Base-by-base conservation (phyloP, 768 basidiomycete species). In the Suillus tomentosus region DNA sequence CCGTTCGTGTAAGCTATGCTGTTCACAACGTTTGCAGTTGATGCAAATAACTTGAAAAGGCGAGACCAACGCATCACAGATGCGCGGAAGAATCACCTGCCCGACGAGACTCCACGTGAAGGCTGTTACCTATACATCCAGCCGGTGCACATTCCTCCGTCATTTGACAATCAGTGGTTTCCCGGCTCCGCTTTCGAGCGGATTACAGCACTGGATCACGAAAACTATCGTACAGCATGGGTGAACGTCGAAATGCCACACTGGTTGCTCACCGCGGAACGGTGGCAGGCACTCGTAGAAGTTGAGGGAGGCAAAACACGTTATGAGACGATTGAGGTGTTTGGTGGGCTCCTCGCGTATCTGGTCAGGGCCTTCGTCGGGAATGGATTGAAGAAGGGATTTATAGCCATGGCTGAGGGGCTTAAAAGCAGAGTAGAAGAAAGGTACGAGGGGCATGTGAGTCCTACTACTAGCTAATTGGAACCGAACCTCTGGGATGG, bases 271-370 rank as follows among this genome's bases (percentile, higher is more conserved):
- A 63, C 66, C 36, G 75, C 84, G 3, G 84, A 85, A 64, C 80
- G 90, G 17, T 91, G 88, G 89, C 90, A 92, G 73, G 78, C 78
- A 63, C 71, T 92, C 60, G 72, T 71, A 36, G 76, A 72, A 50
- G 82, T 77, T 37, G 77, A 81, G 10, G 76, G 73, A 40, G 83
- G 79, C 47, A 82, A 84, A 68, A 89, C 88, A 36, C 81, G 79
- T 56, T 92, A 92, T 66, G 88, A 91, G 73, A 85, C 83, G 6
- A 73, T 81, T 10, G 87, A 88, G 69, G 85, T 85, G 36, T 91
- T 90, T 60, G 73, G 74, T 19, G 88, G 88, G 0, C 19, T 82
- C 2, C 61, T 84, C 13, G 88, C 87, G 43, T 86, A 88, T 67
- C 1, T 85, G 11, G 73, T 89, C 60, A 79, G 77, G 67, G 74